Percentiles rank a stretch among this genome's conserved stretches.
These are phyloP conservation scores for Condylostoma magnum DNA, from an alignment of 169 alveolate genomes.

Conservation along the genomic window DNA sequence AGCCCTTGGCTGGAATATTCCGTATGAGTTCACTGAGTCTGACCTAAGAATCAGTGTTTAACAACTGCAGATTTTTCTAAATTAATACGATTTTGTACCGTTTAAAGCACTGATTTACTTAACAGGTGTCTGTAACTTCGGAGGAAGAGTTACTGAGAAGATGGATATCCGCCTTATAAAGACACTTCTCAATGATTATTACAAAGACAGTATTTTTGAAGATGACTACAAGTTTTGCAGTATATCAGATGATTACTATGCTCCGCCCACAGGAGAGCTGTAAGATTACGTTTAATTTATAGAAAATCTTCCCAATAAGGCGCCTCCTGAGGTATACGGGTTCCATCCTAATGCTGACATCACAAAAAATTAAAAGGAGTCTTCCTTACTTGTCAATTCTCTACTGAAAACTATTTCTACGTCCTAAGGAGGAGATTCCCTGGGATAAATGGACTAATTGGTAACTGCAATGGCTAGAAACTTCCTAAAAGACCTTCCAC, in stretches of 20 bases:
- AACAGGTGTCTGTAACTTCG: conserved; percentile 90
- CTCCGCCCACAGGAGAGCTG: conserved; percentile 74
- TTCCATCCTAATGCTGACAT: conserved; percentile 87
- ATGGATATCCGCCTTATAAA: conserved; percentile 81
- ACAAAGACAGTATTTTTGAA: conserved; percentile 64
- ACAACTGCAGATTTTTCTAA: conserved; percentile 73
- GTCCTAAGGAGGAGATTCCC: conserved; percentile 37
- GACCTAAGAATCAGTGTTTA: conserved; percentile 81
- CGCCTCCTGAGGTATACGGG: conserved; percentile 81
- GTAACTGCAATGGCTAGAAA: conserved; percentile 70
- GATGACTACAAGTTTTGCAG: conserved; percentile 58
- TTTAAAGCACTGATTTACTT: conserved; percentile 80
- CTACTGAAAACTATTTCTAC: neutral
- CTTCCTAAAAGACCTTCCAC: conserved; percentile 76
- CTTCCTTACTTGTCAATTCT: conserved; percentile 16
- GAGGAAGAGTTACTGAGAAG: conserved; percentile 90
- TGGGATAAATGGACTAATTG: conserved; percentile 49
- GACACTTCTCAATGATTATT: conserved; percentile 81
- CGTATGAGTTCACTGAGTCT: conserved; percentile 89
- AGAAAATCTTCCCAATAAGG: conserved; percentile 69
- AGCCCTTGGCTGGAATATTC: conserved; percentile 93
- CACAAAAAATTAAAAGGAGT: conserved; percentile 84
- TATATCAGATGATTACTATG: conserved; percentile 50
- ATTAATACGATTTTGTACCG: conserved; percentile 77
- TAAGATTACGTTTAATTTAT: conserved; percentile 74